phyloP scores from a whole-genome alignment of 2,329 filamentous ascomycete genomes.

The Alternaria sp. region DNA sequence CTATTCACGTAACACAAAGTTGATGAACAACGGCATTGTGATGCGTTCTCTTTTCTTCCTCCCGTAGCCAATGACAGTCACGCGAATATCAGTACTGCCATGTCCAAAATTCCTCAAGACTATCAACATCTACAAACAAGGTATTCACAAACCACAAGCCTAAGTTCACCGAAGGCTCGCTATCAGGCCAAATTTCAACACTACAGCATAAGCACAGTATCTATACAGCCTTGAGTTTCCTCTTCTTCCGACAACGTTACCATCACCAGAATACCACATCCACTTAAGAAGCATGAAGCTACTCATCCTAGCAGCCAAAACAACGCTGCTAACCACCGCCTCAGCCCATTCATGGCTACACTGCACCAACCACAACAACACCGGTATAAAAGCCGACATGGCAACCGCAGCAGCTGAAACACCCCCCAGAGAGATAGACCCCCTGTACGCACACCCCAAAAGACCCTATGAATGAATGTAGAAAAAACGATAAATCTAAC shows the following conservation, averaged over 20 bases:
- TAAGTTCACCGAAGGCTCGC: no score
- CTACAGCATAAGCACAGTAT: background rate
- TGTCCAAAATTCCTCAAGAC: no score
- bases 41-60: background rate
- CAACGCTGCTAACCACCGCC: conserved; percentile 13
- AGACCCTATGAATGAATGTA: background rate
- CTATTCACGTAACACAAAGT: background rate
- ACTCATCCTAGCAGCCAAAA: background rate
- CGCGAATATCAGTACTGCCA: background rate
- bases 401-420: background rate
- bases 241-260: background rate
- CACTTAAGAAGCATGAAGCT: background rate
- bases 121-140: no score
- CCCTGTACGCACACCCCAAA: background rate
- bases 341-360: conserved; percentile 40
- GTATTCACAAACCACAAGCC: no score
- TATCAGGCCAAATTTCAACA: no score
- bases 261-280: fast-evolving
- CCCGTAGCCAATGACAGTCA: background rate
- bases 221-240: background rate
- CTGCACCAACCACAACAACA: conserved; percentile 39
- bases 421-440: background rate
- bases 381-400: conserved; percentile 6
- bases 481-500: background rate
- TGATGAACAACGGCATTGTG: background rate